Base-by-base conservation (phyloP, 176 grass and related monocot genomes). In the Oryza glaberrima region DNA sequence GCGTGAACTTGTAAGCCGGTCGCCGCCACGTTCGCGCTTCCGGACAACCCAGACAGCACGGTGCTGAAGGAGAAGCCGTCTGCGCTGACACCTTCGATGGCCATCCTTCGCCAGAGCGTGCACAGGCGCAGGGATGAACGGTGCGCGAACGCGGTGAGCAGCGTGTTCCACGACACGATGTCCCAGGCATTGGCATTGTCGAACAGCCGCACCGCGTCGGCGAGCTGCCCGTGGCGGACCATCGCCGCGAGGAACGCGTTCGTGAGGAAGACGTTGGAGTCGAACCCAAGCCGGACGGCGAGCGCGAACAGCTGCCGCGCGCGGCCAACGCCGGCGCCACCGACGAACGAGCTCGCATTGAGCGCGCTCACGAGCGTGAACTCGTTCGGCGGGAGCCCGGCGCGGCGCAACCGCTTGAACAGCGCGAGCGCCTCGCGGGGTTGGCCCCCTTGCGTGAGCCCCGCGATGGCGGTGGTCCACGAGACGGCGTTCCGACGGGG, bases 31-130 rank as follows among this genome's bases (percentile, higher is more conserved):
- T 79, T 79, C 0, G 52, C 3, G 2, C 46, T 52, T 0, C 66
- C 65, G 3, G 90, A 85, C 65, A 92, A 17, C 25, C 90, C 92
- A 1, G 90, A 90, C 9, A 94, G 70, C 43, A 94, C 75, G 8
- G 75, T 86, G 73, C 93, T 90, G 64, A 92, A 92, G 1, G 90
- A 92, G 90, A 94, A 94, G 38, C 88, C 93, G 5, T 94, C 90
- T 0, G 87, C 68, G 1, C 47, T 58, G 52, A 73, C 58, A 2
- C 60, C 85, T 67, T 89, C 90, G 11, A 70, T 19, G 23, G 1
- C 56, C 85, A 92, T 92, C 75, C 85, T 79, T 22, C 83, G 84
- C 93, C 93, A 94, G 7, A 94, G 88, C 2, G 26, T 66, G 87
- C 93, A 94, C 20, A 82, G 36, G 3, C 77, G 58, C 25, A 14